Evolutionary conservation across 1,284 basidiomycete species (phyloP), one percentile per base, ranked within the genome.

Genomic region (Ceratobasidium papillatum): DNA sequence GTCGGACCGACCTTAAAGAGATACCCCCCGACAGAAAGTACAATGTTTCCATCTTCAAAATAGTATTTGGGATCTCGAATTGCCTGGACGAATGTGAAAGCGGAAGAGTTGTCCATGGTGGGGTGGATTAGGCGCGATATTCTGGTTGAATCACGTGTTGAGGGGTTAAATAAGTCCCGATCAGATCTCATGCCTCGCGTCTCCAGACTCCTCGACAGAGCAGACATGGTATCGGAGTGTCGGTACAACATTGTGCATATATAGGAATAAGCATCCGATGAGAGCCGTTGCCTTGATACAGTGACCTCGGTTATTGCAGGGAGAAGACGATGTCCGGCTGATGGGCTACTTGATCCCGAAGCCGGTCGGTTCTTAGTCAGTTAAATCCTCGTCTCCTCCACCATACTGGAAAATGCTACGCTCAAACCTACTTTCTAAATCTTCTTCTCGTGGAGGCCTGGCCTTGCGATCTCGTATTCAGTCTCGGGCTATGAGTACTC

Each of bases 1-100:
- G n/a, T n/a, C n/a, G n/a, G n/a, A n/a, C n/a, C n/a, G n/a, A 69
- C 65, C 51, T 69, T 69, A 52, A 69, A 69, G 22, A 69, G 51
- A 5, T 3, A 4, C 4, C 38, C 38, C 0, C 34, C 65, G 3
- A 69, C 65, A 30, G 58, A 36, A 54, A 69, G 43, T 43, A 58
- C 27, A 38, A 17, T 19, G 27, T n/a, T 69, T 12, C 38, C 65
- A 22, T 69, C 65, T 14, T 51, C 32, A 22, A 41, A 58, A n/a
- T 69, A 69, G 36, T 69, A 69, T 17, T 58, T 43, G 4, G 51
- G 7, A 45, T 69, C 65, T 56, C 65, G 32, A 63, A 34, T 3
- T 25, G 52, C n/a, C n/a, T n/a, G n/a, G n/a, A n/a, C n/a, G n/a
- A n/a, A n/a, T n/a, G n/a, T n/a, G n/a, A n/a, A n/a, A n/a, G n/a